Conservation (phyloP, 441 rosid species). For the Melastoma candidum region DNA sequence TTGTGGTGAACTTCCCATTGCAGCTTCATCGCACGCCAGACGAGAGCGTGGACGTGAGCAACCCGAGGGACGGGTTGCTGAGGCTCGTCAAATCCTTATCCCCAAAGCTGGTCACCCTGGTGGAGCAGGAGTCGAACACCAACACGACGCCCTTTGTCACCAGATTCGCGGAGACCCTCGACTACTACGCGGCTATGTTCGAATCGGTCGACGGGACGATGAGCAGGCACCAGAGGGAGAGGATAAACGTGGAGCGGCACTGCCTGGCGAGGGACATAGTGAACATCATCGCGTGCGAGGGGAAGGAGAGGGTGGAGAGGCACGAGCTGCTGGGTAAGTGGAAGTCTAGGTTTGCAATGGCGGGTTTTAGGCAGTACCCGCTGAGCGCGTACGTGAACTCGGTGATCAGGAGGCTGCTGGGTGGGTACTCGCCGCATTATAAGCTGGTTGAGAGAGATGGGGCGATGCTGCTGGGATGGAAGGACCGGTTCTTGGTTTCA, state of each 20-base stretch:
- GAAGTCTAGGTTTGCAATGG: constrained; percentile 9
- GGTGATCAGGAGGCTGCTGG: not conserved
- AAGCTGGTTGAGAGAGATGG: constrained; percentile 6
- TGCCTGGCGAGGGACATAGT: constrained; percentile 12
- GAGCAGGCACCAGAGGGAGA: constrained; percentile 7
- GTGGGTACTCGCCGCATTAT: not conserved
- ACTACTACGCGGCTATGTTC: constrained; percentile 13
- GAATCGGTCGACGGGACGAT: constrained; percentile 12
- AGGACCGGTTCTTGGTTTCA: constrained; percentile 3
- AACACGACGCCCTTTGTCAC: constrained; percentile 12
- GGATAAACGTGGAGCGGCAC: constrained; percentile 6
- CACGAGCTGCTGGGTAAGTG: constrained; percentile 15
- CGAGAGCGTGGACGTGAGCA: constrained; percentile 3
- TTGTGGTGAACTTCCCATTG: constrained; percentile 14
- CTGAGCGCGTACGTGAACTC: constrained; percentile 4
- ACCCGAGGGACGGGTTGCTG: constrained; percentile 15
- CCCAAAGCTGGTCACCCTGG: constrained; percentile 12
- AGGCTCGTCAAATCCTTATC: constrained; percentile 13
- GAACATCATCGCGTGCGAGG: constrained; percentile 10
- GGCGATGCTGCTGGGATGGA: constrained; percentile 10
- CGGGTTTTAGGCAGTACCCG: constrained; percentile 5
- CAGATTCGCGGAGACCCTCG: constrained; percentile 12
- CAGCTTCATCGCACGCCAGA: constrained; percentile 16
- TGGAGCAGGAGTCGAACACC: constrained; percentile 17
- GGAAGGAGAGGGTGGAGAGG: constrained; percentile 14